Base-by-base conservation (phyloP, 2,329 filamentous ascomycete species). In the Penicillium sp. region DNA sequence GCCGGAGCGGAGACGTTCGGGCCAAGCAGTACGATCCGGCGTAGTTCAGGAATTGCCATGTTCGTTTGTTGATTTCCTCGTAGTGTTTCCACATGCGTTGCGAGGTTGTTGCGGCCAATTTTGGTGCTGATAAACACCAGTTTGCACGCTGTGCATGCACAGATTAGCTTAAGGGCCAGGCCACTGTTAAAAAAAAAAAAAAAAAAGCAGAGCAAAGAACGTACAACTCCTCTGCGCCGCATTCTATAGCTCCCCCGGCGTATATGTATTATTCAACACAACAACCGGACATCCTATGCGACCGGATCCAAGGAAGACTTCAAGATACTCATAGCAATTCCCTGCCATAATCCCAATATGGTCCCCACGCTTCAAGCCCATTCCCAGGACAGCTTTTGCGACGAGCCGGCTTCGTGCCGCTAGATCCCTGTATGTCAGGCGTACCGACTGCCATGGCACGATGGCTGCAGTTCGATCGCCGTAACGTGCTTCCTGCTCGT, bases 281-380 rank as follows among this genome's bases (percentile, higher is more conserved):
- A 74, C 69, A 17, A 74, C 69, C 3, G 71, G 69, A 58, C 70
- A 73, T 4, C 74, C 74, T 35, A 76, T 72, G 5, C 73, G 61
- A 0, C 72, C 73, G 19, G 71, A 75, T 21, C 70, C 78, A 8
- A 79, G 51, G 78, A 91, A 90, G 6, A 91, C 83, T n/a, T 88
- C 83, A 19, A 89, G 67, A 64, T 78, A 84, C 66, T 83, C 76
- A 56, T 81, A 79, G 63, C 82, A 81, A 60, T 84, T 83, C 0
- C 83, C 78, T 69, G 88, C 88, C 86, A 91, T 90, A 66, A 92
- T 88, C 23, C 86, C 90, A 19, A 92, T 83, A 29, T 88, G 82
- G 70, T 91, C 89, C 47, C 89, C 88, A 23, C 85, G 82, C n/a
- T 83, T 79, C 54, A 91, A 84, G 3, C 88, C 88, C 75, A 87